Conservation (phyloP, 176 grass and related monocot genomes). For the Carex myosuroides region DNA sequence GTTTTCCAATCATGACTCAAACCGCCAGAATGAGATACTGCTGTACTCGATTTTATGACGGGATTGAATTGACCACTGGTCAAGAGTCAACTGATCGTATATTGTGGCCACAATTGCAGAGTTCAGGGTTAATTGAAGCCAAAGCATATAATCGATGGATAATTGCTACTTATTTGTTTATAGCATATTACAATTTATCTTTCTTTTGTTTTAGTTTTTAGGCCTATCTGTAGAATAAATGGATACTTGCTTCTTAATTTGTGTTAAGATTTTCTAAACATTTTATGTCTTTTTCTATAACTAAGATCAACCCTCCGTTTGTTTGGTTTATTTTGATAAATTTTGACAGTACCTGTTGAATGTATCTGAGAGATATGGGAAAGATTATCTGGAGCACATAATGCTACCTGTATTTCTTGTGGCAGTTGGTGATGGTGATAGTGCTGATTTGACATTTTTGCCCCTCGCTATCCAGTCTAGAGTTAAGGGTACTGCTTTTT, state of each 20-base stretch:
- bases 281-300: neutral
- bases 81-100: neutral
- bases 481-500: slow-evolving; percentile 63
- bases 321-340: slow-evolving; percentile 25
- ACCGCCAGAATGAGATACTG: neutral
- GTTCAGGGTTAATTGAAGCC: neutral
- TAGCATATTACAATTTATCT: neutral
- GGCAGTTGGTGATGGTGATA: slow-evolving; percentile 82
- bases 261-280: neutral
- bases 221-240: neutral
- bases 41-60: neutral
- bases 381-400: slow-evolving; percentile 80
- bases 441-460: slow-evolving; percentile 81
- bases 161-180: neutral
- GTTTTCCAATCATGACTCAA: slow-evolving; percentile 1
- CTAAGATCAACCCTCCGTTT: neutral
- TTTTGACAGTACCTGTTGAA: slow-evolving; percentile 65
- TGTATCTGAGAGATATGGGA: slow-evolving; percentile 65
- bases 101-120: neutral
- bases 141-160: neutral
- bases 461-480: slow-evolving; percentile 65
- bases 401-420: slow-evolving; percentile 93
- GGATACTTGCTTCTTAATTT: neutral
- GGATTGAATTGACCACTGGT: neutral
- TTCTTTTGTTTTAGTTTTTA: neutral